A percentile compares a stretch with the other conserved stretches of the same genome.
Evolutionary conservation across 192 early-diverging fungal genomes (phyloP).

Genomic region (Phycomyces nitens): DNA sequence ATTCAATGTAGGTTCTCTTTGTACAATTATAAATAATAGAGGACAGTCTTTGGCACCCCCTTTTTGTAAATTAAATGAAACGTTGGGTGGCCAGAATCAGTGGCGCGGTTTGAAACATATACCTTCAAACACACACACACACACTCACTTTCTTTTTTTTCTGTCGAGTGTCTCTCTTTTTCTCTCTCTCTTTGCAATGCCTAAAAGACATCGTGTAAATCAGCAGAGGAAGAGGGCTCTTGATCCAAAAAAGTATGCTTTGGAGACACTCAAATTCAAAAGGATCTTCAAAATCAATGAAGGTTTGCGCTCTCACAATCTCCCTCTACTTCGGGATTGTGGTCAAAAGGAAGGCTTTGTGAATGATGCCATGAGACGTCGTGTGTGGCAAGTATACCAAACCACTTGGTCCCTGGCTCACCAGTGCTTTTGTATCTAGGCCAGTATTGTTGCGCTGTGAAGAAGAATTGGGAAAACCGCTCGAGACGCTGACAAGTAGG

Average conservation of each 20-base stretch:
- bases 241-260: conserved; percentile 8
- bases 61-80: too few relatives aligned
- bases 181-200: too few relatives aligned
- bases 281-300: conserved; percentile 42
- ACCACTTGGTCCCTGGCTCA: too few relatives aligned
- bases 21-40: too few relatives aligned
- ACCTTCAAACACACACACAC: too few relatives aligned
- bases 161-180: too few relatives aligned
- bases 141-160: too few relatives aligned
- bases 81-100: too few relatives aligned
- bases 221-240: conserved; percentile 1
- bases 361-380: conserved; percentile 42
- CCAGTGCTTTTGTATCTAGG: conserved; percentile 18
- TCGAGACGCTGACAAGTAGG: neutral
- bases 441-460: conserved; percentile 40
- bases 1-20: neutral
- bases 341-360: conserved; percentile 37
- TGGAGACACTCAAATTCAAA: conserved; percentile 29
- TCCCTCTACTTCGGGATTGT: conserved; percentile 17
- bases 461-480: conserved; percentile 17
- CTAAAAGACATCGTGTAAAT: neutral
- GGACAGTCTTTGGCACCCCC: too few relatives aligned
- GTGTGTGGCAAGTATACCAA: conserved; percentile 45
- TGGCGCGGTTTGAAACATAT: neutral
- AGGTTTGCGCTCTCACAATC: conserved; percentile 29